phyloP scores from a whole-genome alignment of 139 green algal species.

The Coelastrella sp. region DNA sequence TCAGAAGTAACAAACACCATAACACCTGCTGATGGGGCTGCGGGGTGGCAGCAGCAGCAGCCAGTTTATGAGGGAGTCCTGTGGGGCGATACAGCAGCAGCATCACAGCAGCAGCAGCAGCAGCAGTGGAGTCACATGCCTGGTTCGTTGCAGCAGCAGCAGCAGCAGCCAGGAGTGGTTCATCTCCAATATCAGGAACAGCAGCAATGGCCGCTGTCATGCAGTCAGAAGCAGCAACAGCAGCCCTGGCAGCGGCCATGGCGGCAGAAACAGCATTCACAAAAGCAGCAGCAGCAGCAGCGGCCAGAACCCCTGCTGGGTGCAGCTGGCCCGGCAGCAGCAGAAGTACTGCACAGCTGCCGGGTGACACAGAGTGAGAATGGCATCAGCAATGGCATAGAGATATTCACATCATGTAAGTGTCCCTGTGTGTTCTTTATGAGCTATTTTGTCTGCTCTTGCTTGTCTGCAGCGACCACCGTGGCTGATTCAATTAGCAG shows the following conservation, averaged over 20 bases:
- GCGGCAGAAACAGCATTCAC: neutral
- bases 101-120: slow-evolving; percentile 31
- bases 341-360: slow-evolving; percentile 52
- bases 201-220: neutral
- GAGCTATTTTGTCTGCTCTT: too few relatives aligned
- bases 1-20: neutral
- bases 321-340: slow-evolving; percentile 19
- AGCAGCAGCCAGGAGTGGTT: neutral
- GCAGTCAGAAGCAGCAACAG: neutral
- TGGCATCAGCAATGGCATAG: slow-evolving; percentile 96
- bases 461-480: too few relatives aligned
- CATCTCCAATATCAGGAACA: neutral
- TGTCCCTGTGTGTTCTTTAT: neutral
- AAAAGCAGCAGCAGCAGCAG: neutral
- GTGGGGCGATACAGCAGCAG: neutral
- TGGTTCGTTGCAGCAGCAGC: neutral
- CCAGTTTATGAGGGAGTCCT: neutral
- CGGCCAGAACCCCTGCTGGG: neutral
- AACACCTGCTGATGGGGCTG: neutral
- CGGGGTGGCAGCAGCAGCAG: neutral
- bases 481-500: too few relatives aligned
- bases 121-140: neutral
- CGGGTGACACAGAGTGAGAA: slow-evolving; percentile 82
- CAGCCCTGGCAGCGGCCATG: neutral
- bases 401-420: slow-evolving; percentile 75